phyloP scores from a whole-genome alignment of 495 filamentous ascomycete genomes.

The Penicillium fimorum region DNA sequence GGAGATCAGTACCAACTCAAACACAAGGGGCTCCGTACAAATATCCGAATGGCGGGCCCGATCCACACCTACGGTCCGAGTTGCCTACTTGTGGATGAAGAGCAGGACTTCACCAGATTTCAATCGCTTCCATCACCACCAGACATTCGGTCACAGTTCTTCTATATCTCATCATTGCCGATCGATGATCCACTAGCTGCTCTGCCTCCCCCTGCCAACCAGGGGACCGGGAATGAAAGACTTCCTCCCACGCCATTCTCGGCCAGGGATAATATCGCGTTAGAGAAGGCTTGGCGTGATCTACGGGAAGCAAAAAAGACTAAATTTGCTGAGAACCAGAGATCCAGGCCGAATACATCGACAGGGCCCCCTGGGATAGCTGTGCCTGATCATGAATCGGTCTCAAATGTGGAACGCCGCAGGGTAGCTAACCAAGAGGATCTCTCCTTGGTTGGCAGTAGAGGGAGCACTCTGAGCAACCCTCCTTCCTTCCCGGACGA shows the following conservation, averaged over 20 bases:
- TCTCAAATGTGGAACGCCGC: constrained; percentile 33
- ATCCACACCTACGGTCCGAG: constrained; percentile 56
- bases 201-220: constrained; percentile 54
- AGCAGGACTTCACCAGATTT: constrained; percentile 34
- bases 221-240: constrained; percentile 48
- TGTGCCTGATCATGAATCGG: constrained; percentile 40
- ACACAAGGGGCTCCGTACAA: neutral
- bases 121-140: constrained; percentile 38
- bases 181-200: constrained; percentile 81
- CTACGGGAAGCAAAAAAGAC: constrained; percentile 45
- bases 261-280: constrained; percentile 64
- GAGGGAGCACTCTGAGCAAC: constrained; percentile 20
- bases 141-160: constrained; percentile 68
- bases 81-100: constrained; percentile 48
- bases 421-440: constrained; percentile 24
- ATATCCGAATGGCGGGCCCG: constrained; percentile 41
- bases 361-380: constrained; percentile 42
- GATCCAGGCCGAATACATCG: constrained; percentile 35
- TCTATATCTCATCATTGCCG: constrained; percentile 72
- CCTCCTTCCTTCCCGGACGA: constrained; percentile 22
- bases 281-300: constrained; percentile 70
- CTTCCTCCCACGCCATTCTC: constrained; percentile 74
- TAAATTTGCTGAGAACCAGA: constrained; percentile 28
- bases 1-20: constrained; percentile 15
- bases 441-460: constrained; percentile 30